phyloP scores from a whole-genome alignment of 2,329 filamentous ascomycete genomes.

The Aspergillus clavatus region DNA sequence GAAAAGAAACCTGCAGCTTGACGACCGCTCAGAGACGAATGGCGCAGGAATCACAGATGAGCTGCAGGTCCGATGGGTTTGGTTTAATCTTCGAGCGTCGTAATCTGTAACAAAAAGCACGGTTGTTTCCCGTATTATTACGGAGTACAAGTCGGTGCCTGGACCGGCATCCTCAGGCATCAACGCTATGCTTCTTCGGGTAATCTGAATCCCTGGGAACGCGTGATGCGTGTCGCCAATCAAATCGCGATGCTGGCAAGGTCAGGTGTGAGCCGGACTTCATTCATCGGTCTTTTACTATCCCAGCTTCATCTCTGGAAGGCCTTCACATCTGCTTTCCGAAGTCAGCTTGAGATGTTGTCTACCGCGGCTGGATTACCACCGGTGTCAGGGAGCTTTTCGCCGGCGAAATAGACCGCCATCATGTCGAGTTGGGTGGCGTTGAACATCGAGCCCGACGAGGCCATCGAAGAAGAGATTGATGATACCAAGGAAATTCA shows the following conservation, averaged over 20 bases:
- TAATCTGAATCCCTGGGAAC: conserved; percentile 13
- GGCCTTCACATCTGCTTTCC: not conserved
- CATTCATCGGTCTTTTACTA: conserved; percentile 1
- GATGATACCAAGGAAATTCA: conserved; percentile 95
- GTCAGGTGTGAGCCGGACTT: not conserved
- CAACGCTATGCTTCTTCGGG: conserved; percentile 14
- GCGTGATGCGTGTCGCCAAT: conserved; percentile 18
- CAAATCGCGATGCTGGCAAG: not conserved
- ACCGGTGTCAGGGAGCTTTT: conserved; percentile 12
- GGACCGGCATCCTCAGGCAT: conserved; percentile 15
- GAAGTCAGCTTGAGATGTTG: conserved; percentile 20
- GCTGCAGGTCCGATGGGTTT: conserved; percentile 1
- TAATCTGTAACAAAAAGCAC: conserved; percentile 8
- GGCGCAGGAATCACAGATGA: not conserved
- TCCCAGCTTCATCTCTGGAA: not conserved
- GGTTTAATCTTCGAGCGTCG: conserved; percentile 14
- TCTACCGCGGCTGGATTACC: conserved; percentile 1
- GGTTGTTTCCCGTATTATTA: conserved; percentile 3
- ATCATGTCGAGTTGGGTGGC: conserved; percentile 66
- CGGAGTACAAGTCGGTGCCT: not conserved
- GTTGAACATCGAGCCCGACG: conserved; percentile 90
- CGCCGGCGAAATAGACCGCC: conserved; percentile 12
- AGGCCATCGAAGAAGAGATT: conserved; percentile 82
- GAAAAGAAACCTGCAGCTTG: not conserved
- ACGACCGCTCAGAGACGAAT: conserved; percentile 5